phyloP scores from a whole-genome alignment of 2,329 filamentous ascomycete species.

The Fusarium neocosmosporiellum region DNA sequence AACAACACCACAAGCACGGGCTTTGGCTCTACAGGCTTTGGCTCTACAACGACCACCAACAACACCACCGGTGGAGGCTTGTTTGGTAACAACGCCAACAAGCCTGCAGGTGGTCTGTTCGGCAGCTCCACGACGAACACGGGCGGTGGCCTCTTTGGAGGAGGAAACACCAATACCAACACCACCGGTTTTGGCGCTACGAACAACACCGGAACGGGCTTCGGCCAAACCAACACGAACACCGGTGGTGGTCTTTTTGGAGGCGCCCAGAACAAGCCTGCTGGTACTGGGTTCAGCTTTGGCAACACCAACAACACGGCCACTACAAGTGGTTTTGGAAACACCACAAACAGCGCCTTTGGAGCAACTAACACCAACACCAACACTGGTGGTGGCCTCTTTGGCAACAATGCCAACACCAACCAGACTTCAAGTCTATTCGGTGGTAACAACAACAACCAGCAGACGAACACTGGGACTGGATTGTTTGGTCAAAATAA shows the following conservation, averaged over 20 bases:
- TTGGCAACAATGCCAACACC: conserved; percentile 55
- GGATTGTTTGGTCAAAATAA: neutral
- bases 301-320: conserved; percentile 53
- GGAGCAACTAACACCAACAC: conserved; percentile 42
- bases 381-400: conserved; percentile 51
- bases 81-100: conserved; percentile 49
- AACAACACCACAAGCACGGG: conserved; percentile 42
- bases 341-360: conserved; percentile 43
- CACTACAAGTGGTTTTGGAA: conserved; percentile 44
- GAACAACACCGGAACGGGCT: conserved; percentile 48
- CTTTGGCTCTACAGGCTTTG: conserved; percentile 55
- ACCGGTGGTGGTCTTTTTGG: conserved; percentile 56
- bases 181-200: conserved; percentile 40
- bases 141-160: conserved; percentile 42
- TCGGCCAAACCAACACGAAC: conserved; percentile 50
- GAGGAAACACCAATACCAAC: conserved; percentile 33
- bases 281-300: conserved; percentile 53
- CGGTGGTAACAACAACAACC: neutral
- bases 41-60: conserved; percentile 43
- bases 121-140: conserved; percentile 38
- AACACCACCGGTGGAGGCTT: conserved; percentile 51
- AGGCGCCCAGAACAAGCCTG: conserved; percentile 52
- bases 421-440: conserved; percentile 2
- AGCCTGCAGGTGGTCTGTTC: conserved; percentile 43
- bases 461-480: neutral